Percentiles rank a stretch among this genome's conserved stretches.
phyloP scores from a whole-genome alignment of 768 basidiomycete genomes.

The Kwoniella sp. region DNA sequence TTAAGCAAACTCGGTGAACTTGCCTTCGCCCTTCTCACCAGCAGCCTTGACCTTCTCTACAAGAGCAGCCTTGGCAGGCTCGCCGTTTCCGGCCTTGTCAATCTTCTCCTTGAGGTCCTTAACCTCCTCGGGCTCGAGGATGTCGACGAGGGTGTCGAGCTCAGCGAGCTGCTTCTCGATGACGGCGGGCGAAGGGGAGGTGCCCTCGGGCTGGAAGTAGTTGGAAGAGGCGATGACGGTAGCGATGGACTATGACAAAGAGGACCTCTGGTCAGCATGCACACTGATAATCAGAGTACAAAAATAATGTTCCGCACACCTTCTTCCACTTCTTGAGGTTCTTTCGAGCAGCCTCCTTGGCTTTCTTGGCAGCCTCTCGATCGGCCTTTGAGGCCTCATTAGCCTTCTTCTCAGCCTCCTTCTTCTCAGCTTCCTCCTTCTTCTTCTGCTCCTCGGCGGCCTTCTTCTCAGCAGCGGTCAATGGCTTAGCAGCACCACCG shows the following conservation, averaged over 20 bases:
- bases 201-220: conserved; percentile 58
- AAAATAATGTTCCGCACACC: conserved; percentile 57
- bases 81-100: conserved; percentile 55
- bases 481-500: conserved; percentile 48
- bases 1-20: conserved; percentile 57
- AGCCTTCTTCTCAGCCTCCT: conserved; percentile 68
- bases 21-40: conserved; percentile 54
- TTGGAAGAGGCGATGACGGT: conserved; percentile 57
- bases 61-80: conserved; percentile 53
- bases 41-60: conserved; percentile 43
- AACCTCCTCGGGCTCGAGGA: conserved; percentile 58
- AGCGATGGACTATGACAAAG: conserved; percentile 51
- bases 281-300: background rate
- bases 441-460: conserved; percentile 62
- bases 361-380: conserved; percentile 63
- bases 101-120: conserved; percentile 57
- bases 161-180: conserved; percentile 59
- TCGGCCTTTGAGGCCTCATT: conserved; percentile 54
- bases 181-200: conserved; percentile 53
- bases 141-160: conserved; percentile 57
- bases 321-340: conserved; percentile 66
- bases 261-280: background rate
- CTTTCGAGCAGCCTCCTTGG: conserved; percentile 66
- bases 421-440: conserved; percentile 65
- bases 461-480: conserved; percentile 59